Percentiles rank a stretch among this genome's conserved stretches.
phyloP scores from a whole-genome alignment of 2,329 filamentous ascomycete genomes.

The Zymoseptoria pseudotritici region DNA sequence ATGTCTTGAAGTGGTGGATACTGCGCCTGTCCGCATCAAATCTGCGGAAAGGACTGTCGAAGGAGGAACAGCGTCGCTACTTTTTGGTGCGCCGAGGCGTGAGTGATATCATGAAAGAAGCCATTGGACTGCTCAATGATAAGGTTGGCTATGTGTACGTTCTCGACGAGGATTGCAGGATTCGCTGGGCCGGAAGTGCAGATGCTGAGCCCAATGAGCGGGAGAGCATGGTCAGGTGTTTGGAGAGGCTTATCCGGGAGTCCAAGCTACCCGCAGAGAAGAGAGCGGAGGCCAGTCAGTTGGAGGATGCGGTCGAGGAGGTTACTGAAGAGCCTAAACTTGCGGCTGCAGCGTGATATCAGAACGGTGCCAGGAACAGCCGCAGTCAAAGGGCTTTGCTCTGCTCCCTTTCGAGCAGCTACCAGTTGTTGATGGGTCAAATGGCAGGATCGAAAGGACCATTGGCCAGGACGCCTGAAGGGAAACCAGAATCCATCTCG shows the following conservation, averaged over 20 bases:
- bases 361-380: no score
- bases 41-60: conserved; percentile 41
- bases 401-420: no score
- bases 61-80: conserved; percentile 49
- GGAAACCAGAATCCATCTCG: no score
- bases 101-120: conserved; percentile 49
- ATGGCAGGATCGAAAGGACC: no score
- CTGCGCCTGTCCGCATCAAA: conserved; percentile 45
- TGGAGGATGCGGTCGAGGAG: conserved; percentile 11
- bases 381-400: no score
- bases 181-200: conserved; percentile 88
- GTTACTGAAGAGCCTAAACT: conserved; percentile 5
- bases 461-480: no score
- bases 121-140: conserved; percentile 67
- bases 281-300: conserved; percentile 9
- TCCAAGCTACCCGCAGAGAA: conserved; percentile 18
- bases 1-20: conserved; percentile 56
- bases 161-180: conserved; percentile 76
- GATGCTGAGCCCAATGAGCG: conserved; percentile 58
- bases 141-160: conserved; percentile 94
- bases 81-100: conserved; percentile 54
- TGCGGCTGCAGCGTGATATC: neutral
- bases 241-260: conserved; percentile 57
- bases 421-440: no score
- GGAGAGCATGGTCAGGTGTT: conserved; percentile 57